Conservation (phyloP, 192 early-diverging fungal species). For the Paraglomus occultum region DNA sequence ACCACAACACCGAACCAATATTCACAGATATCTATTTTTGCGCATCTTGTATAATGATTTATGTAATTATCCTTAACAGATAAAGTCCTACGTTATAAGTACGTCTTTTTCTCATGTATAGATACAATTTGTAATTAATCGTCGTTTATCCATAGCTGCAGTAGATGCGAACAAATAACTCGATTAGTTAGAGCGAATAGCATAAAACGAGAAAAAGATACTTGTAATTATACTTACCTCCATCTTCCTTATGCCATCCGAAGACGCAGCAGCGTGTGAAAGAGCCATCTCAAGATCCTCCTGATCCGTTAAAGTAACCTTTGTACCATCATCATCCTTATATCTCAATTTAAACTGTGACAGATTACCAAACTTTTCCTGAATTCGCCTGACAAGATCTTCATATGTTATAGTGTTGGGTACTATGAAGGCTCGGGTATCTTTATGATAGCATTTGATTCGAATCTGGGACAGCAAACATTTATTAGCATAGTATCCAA, state of each 20-base stretch:
- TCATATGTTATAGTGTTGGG: constrained; percentile 47
- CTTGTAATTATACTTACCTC: constrained; percentile 13
- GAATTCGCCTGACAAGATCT: constrained; percentile 51
- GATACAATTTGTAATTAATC: too few relatives aligned
- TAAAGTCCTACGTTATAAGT: too few relatives aligned
- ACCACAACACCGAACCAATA: too few relatives aligned
- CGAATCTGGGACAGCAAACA: constrained; percentile 35
- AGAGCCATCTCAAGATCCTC: constrained; percentile 80
- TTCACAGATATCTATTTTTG: too few relatives aligned
- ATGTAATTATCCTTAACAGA: too few relatives aligned
- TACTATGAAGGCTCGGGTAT: constrained; percentile 61
- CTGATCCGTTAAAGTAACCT: constrained; percentile 87
- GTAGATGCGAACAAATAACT: too few relatives aligned
- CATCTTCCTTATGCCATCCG: constrained; percentile 15
- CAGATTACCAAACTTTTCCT: constrained; percentile 59
- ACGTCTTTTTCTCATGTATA: too few relatives aligned
- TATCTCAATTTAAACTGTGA: constrained; percentile 67
- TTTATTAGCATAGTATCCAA: not conserved
- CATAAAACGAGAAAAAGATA: too few relatives aligned
- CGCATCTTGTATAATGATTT: too few relatives aligned
- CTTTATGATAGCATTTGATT: constrained; percentile 67
- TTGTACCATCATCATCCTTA: constrained; percentile 81
- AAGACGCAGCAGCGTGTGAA: not conserved
- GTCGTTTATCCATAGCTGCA: too few relatives aligned
- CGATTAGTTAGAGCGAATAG: too few relatives aligned